Conservation (phyloP, 176 grass and related monocot genomes). For the Musa troglodytarum region DNA sequence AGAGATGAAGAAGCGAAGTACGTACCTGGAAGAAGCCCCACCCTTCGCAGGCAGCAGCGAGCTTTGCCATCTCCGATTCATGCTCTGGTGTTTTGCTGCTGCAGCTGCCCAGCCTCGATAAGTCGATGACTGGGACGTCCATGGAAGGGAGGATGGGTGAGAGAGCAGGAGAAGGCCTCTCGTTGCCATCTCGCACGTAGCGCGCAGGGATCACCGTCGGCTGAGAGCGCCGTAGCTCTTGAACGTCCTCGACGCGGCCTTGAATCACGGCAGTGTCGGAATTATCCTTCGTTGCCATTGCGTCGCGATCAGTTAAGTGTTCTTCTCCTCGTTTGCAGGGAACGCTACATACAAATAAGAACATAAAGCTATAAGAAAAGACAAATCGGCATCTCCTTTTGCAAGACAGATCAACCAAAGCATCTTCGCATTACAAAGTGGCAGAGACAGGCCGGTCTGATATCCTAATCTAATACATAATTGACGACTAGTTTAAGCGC, state of each 20-base stretch:
- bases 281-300: no score
- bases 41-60: constrained; percentile 51
- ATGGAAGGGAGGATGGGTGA: constrained; percentile 1
- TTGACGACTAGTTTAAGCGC: no score
- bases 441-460: no score
- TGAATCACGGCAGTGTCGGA: background rate
- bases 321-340: no score
- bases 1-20: background rate
- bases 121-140: constrained; percentile 57
- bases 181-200: constrained; percentile 43
- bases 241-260: constrained; percentile 50
- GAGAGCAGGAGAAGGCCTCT: constrained; percentile 27
- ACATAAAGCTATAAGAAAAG: no score
- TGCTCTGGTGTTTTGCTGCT: background rate
- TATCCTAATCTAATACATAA: no score
- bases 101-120: constrained; percentile 26
- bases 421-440: no score
- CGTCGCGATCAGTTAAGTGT: no score
- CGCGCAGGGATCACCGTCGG: constrained; percentile 38
- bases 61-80: constrained; percentile 33
- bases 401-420: no score
- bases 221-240: constrained; percentile 47
- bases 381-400: no score
- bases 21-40: constrained; percentile 86
- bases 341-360: no score